These are phyloP conservation scores for Penicillium macrosclerotiorum DNA, from an alignment of 495 filamentous ascomycete species.

Conservation along the genomic window DNA sequence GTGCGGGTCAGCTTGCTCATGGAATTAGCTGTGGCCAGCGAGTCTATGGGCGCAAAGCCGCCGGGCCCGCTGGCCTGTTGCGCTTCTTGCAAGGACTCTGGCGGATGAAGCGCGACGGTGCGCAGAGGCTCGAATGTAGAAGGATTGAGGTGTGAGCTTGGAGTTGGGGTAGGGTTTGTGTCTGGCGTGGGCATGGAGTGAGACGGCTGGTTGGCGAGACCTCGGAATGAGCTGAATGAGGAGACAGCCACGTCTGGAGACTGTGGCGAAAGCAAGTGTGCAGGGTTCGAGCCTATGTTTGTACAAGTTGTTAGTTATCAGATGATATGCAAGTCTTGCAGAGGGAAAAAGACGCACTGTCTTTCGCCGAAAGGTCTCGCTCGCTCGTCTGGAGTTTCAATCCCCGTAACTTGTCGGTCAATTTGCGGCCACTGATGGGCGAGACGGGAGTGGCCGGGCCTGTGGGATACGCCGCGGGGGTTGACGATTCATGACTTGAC, in stretches of 20 bases:
- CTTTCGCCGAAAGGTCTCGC: slow-evolving; percentile 50
- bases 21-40: slow-evolving; percentile 30
- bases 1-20: too few species aligned
- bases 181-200: slow-evolving; percentile 29
- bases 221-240: slow-evolving; percentile 58
- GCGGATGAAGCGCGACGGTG: slow-evolving; percentile 40
- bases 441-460: slow-evolving; percentile 53
- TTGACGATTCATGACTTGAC: slow-evolving; percentile 15
- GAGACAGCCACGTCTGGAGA: slow-evolving; percentile 64
- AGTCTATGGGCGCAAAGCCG: slow-evolving; percentile 38
- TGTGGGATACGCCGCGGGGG: slow-evolving; percentile 15
- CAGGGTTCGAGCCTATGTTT: neutral
- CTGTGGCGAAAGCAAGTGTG: slow-evolving; percentile 57
- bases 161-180: slow-evolving; percentile 23
- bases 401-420: slow-evolving; percentile 74
- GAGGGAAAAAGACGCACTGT: slow-evolving; percentile 34
- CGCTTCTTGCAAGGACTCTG: slow-evolving; percentile 38
- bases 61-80: slow-evolving; percentile 34
- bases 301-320: neutral
- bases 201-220: slow-evolving; percentile 19
- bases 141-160: slow-evolving; percentile 7
- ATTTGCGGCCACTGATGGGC: slow-evolving; percentile 56
- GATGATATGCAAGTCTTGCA: neutral
- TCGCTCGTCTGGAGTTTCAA: slow-evolving; percentile 71
- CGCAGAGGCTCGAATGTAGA: slow-evolving; percentile 16